Conservation (phyloP, 2,329 filamentous ascomycete species). For the Penicillium sp. region DNA sequence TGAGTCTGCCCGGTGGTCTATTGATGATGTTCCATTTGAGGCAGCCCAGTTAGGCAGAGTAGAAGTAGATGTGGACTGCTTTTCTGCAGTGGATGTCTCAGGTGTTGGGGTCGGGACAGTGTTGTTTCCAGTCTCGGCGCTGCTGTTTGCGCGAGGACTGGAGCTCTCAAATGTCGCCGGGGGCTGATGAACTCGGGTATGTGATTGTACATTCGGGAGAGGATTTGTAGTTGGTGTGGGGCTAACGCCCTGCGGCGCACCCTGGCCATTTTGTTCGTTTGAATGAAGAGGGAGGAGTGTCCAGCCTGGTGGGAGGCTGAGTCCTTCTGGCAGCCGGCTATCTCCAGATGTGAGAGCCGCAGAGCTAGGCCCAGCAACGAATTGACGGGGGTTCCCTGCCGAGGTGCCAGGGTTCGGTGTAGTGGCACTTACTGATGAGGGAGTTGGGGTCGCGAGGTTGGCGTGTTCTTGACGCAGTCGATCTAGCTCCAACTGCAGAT, state of each 20-base stretch:
- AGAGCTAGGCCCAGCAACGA: slow-evolving; percentile 33
- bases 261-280: slow-evolving; percentile 9
- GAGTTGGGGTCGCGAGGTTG: slow-evolving; percentile 17
- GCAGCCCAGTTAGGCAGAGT: slow-evolving; percentile 26
- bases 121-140: not conserved
- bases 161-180: not conserved
- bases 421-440: slow-evolving; percentile 15
- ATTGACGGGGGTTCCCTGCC: slow-evolving; percentile 32
- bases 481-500: slow-evolving; percentile 69
- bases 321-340: slow-evolving; percentile 53
- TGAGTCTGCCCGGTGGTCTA: slow-evolving; percentile 25
- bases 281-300: slow-evolving; percentile 37
- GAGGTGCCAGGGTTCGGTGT: slow-evolving; percentile 23
- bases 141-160: not conserved
- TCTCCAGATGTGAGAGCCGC: slow-evolving; percentile 47
- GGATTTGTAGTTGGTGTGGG: not conserved
- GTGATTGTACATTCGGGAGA: not conserved
- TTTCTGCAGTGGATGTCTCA: not conserved
- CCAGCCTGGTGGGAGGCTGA: slow-evolving; percentile 58
- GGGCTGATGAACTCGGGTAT: not conserved
- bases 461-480: slow-evolving; percentile 62
- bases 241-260: not conserved
- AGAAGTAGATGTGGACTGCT: not conserved
- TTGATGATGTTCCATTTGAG: slow-evolving; percentile 7
- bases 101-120: not conserved